phyloP scores from a whole-genome alignment of 2,329 filamentous ascomycete species.

The Aspergillus sp. region DNA sequence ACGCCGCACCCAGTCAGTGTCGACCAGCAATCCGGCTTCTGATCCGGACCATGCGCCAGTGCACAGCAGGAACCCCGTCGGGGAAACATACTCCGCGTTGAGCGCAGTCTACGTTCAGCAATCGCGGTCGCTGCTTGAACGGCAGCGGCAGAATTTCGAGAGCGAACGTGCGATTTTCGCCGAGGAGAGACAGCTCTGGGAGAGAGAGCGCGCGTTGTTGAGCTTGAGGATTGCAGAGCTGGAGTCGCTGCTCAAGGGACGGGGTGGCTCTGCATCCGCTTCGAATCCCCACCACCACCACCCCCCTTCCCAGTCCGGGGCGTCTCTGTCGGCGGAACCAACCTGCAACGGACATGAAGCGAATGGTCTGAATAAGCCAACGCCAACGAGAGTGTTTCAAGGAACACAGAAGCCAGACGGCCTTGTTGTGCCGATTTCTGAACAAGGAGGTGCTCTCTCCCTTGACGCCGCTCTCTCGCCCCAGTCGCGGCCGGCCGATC shows the following conservation, averaged over 20 bases:
- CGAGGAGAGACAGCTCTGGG: slow-evolving; percentile 36
- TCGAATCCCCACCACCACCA: slow-evolving; percentile 8
- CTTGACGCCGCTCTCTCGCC: slow-evolving; percentile 34
- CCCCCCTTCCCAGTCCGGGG: slow-evolving; percentile 11
- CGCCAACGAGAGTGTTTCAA: slow-evolving; percentile 37
- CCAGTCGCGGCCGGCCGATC: slow-evolving; percentile 24
- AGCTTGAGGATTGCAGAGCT: slow-evolving; percentile 34
- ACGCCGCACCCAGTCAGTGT: slow-evolving; percentile 31
- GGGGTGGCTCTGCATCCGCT: slow-evolving; percentile 5
- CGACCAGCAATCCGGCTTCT: slow-evolving; percentile 25
- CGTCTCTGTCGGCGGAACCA: slow-evolving; percentile 4
- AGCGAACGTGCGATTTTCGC: slow-evolving; percentile 32
- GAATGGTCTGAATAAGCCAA: slow-evolving; percentile 34
- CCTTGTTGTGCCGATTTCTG: slow-evolving; percentile 18
- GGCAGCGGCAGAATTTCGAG: slow-evolving; percentile 30
- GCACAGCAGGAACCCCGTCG: slow-evolving; percentile 11
- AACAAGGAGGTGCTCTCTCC: slow-evolving; percentile 23
- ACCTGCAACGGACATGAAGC: slow-evolving; percentile 27
- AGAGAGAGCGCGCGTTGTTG: slow-evolving; percentile 34
- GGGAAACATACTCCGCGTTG: slow-evolving; percentile 16
- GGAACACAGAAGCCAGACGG: slow-evolving; percentile 22
- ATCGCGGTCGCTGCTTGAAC: slow-evolving; percentile 30
- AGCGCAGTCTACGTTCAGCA: slow-evolving; percentile 33
- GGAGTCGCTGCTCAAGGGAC: slow-evolving; percentile 23
- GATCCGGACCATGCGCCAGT: slow-evolving; percentile 16